phyloP scores from a whole-genome alignment of 1,284 basidiomycete genomes.

The Fistulinella cinereoalba region DNA sequence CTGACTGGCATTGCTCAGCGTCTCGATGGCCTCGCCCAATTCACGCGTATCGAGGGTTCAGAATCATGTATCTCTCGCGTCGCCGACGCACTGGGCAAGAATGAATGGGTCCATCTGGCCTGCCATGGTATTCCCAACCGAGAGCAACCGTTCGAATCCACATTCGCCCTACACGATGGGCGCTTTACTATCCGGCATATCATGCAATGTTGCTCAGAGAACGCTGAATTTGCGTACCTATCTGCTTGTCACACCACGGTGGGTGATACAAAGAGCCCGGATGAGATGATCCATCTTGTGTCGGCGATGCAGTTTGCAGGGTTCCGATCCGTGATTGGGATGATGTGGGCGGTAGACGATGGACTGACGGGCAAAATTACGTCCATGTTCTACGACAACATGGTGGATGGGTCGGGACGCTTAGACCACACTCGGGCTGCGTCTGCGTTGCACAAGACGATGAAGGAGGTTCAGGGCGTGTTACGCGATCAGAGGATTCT shows the following conservation, averaged over 20 bases:
- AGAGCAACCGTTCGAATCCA: conserved; percentile 20
- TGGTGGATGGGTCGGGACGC: conserved; percentile 1
- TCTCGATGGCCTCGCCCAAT: not conserved
- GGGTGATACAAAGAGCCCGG: conserved; percentile 4
- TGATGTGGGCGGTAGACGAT: conserved; percentile 4
- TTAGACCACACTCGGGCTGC: too few species aligned
- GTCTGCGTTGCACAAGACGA: too few species aligned
- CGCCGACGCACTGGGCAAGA: conserved; percentile 3
- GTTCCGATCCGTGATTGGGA: conserved; percentile 3
- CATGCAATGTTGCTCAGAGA: conserved; percentile 16
- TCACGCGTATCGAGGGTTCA: conserved; percentile 2
- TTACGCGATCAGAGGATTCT: too few species aligned
- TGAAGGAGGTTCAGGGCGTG: too few species aligned
- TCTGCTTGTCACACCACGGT: conserved; percentile 29
- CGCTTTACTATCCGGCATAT: conserved; percentile 21
- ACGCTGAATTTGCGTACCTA: conserved; percentile 34
- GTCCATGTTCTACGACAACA: conserved; percentile 3
- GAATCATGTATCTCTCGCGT: conserved; percentile 2
- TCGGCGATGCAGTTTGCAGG: conserved; percentile 3
- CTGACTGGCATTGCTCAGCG: not conserved
- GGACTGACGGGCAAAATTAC: not conserved
- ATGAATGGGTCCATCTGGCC: conserved; percentile 18
- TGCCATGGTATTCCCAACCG: conserved; percentile 12
- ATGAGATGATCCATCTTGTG: conserved; percentile 25
- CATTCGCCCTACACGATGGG: conserved; percentile 21